Percentiles rank a stretch among this genome's conserved stretches.
Conservation (phyloP, 2,329 filamentous ascomycete species). For the Pseudogymnoascus destructans region DNA sequence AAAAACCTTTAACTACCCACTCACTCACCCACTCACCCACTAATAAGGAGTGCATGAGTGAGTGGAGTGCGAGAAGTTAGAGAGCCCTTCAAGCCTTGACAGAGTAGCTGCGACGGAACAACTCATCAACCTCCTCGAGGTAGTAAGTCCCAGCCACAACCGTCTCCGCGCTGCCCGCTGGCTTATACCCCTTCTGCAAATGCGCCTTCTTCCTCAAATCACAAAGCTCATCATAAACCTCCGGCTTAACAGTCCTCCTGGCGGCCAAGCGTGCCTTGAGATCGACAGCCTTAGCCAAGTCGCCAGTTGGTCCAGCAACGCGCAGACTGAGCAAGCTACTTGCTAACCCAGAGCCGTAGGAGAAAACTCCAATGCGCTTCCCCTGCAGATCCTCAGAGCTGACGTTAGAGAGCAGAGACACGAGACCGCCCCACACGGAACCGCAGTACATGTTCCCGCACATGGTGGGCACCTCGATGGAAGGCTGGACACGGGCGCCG, state of each 20-base stretch:
- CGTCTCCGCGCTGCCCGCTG: constrained; percentile 53
- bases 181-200: constrained; percentile 65
- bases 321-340: constrained; percentile 59
- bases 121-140: constrained; percentile 66
- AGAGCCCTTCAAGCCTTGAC: constrained; percentile 47
- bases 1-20: too few relatives aligned
- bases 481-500: constrained; percentile 60
- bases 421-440: constrained; percentile 44
- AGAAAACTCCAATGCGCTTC: constrained; percentile 45
- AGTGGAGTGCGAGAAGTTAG: too few relatives aligned
- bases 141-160: constrained; percentile 61
- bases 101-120: constrained; percentile 70
- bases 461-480: constrained; percentile 63
- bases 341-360: constrained; percentile 61
- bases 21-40: too few relatives aligned
- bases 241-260: constrained; percentile 53
- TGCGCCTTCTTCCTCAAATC: constrained; percentile 71
- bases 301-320: constrained; percentile 55
- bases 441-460: constrained; percentile 54
- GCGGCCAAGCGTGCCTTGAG: constrained; percentile 54
- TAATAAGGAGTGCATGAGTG: too few relatives aligned
- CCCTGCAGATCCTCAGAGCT: constrained; percentile 42
- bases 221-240: constrained; percentile 67
- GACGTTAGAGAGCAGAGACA: constrained; percentile 40
- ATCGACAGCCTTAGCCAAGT: constrained; percentile 54